phyloP scores from a whole-genome alignment of 169 alveolate genomes.

The Cryptosporidium sp. region DNA sequence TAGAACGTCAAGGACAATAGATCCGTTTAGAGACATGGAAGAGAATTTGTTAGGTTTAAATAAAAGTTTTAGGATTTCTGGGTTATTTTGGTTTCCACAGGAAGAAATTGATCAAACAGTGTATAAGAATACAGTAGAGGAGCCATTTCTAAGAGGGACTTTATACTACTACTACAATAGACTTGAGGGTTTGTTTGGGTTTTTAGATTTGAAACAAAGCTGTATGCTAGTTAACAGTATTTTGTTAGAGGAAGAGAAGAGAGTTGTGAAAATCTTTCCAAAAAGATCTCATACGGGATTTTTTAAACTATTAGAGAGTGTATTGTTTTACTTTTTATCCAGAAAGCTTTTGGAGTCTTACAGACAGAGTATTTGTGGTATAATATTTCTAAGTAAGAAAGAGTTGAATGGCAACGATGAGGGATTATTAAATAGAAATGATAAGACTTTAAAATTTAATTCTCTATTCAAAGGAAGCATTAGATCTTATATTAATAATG shows the following conservation, averaged over 20 bases:
- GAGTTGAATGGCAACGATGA: neutral
- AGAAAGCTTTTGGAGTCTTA: slow-evolving; percentile 26
- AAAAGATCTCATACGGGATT: slow-evolving; percentile 20
- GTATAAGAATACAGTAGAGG: slow-evolving; percentile 42
- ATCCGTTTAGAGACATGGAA: neutral
- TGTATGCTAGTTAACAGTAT: slow-evolving; percentile 49
- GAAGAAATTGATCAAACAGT: slow-evolving; percentile 33
- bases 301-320: slow-evolving; percentile 28
- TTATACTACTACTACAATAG: slow-evolving; percentile 25
- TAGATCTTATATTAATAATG: slow-evolving; percentile 28
- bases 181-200: slow-evolving; percentile 17
- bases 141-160: slow-evolving; percentile 47
- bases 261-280: slow-evolving; percentile 41
- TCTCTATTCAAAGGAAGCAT: slow-evolving; percentile 27
- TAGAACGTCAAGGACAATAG: slow-evolving; percentile 32
- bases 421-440: neutral
- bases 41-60: neutral
- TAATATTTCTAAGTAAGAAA: slow-evolving; percentile 1
- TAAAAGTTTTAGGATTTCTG: slow-evolving; percentile 2
- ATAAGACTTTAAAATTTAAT: neutral
- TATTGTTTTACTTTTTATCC: slow-evolving; percentile 34
- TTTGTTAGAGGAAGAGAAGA: slow-evolving; percentile 33
- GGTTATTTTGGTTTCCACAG: slow-evolving; percentile 52
- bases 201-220: slow-evolving; percentile 46
- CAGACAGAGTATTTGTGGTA: neutral